Evolutionary conservation across 2,329 filamentous ascomycete genomes (phyloP).

Genomic region (Colletotrichum sansevieriae): DNA sequence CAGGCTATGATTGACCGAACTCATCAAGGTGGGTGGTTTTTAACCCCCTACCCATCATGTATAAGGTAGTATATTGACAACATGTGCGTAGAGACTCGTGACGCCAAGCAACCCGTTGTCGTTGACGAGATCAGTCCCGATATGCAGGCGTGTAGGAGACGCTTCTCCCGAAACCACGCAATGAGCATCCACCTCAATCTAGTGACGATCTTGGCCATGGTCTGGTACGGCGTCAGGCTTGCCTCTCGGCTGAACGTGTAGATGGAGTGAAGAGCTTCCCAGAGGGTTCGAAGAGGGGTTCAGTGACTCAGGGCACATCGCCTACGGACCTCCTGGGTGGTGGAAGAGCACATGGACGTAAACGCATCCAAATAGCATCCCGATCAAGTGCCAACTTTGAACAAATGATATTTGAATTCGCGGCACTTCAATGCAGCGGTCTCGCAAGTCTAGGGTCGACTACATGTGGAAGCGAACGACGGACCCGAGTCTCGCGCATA

Average conservation of each 20-base stretch:
- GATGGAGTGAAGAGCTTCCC: not conserved
- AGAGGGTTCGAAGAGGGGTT: too few relatives aligned
- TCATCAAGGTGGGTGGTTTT: slow-evolving; percentile 47
- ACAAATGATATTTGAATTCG: too few relatives aligned
- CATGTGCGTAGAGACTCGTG: slow-evolving; percentile 41
- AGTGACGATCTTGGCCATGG: slow-evolving; percentile 49
- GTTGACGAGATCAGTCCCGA: slow-evolving; percentile 43
- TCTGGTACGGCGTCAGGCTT: slow-evolving; percentile 50
- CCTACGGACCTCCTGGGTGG: too few relatives aligned
- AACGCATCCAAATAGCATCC: too few relatives aligned
- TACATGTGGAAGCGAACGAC: too few relatives aligned
- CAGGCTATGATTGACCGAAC: slow-evolving; percentile 49
- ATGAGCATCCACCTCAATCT: slow-evolving; percentile 60
- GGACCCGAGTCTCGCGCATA: too few relatives aligned
- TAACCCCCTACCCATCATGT: rapidly evolving
- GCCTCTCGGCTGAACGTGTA: slow-evolving; percentile 44
- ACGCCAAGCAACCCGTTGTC: slow-evolving; percentile 33
- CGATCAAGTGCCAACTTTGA: too few relatives aligned
- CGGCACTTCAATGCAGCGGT: too few relatives aligned
- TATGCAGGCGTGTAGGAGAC: slow-evolving; percentile 48
- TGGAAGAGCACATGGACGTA: too few relatives aligned
- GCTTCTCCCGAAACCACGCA: slow-evolving; percentile 53
- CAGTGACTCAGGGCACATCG: too few relatives aligned
- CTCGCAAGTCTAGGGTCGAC: too few relatives aligned
- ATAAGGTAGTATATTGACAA: not conserved